Evolutionary conservation across 495 filamentous ascomycete genomes (phyloP), one percentile per base, ranked within the genome.

Genomic region (Lophium mytilinum): DNA sequence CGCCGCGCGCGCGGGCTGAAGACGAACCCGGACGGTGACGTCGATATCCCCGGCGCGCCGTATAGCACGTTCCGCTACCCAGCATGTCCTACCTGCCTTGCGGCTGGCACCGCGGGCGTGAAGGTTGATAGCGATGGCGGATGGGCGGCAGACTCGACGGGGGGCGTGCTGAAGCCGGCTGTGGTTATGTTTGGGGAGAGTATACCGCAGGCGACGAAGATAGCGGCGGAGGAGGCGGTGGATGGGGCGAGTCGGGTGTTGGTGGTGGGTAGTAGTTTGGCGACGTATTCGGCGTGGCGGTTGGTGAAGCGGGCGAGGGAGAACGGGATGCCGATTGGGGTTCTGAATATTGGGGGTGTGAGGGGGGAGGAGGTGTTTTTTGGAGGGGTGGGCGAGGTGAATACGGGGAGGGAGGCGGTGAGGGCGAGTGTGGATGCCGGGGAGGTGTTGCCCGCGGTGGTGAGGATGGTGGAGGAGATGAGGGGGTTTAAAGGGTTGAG

Each of bases 141-240:
- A 3, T 95, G 83, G 87, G 71, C 74, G 50, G 62, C 78, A 1
- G 69, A 72, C 0, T 90, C 86, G 43, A 89, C 73, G 12, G 87
- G 82, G 2, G 90, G 89, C 0, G 80, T 98, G 14, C 64, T 98
- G 41, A 97, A 98, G 67, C 93, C 93, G 4, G 84, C 84, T 1
- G 92, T 98, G 0, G 82, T 86, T 50, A 95, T 98, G 89, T 98
- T 98, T 69, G 93, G 93, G 3, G 93, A 98, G 71, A 89, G 82
- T 52, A 93, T 96, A 34, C 72, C 78, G 3, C 65, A 68, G 1
- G 53, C 65, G 4, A 83, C 90, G 12, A 96, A 91, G 67, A 58
- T 65, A 1, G 83, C 81, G n/a, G 92, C 90, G 1, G 90, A 96
- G 65, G 74, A 81, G 15, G 86, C 83, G 8, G 81, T 98, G 39